A percentile compares a stretch with the other conserved stretches of the same genome.
phyloP scores from a whole-genome alignment of 768 basidiomycete species.

The Mycena galopus region DNA sequence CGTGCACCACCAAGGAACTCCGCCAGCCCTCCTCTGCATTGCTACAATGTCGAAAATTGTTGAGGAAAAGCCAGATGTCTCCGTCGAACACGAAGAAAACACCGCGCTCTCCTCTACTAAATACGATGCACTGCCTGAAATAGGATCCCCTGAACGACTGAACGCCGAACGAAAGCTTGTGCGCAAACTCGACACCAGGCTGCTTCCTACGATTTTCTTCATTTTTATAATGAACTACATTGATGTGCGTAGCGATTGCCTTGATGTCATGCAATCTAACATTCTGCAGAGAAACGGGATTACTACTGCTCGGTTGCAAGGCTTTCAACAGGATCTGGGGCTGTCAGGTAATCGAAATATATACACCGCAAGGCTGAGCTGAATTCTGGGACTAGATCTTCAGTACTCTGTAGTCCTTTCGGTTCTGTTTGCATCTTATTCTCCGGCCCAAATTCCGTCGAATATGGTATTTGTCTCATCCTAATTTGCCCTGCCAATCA shows the following conservation, averaged over 20 bases:
- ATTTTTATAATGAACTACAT: conserved; percentile 79
- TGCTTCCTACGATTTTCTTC: conserved; percentile 69
- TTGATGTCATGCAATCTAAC: background rate
- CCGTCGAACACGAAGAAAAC: conserved; percentile 23
- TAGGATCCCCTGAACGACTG: conserved; percentile 45
- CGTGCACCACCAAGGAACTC: background rate
- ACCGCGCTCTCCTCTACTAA: background rate
- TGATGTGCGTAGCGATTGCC: conserved; percentile 56
- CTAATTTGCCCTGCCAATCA: background rate
- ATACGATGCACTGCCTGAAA: conserved; percentile 20
- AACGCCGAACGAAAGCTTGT: conserved; percentile 60
- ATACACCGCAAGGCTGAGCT: background rate
- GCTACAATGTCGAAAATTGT: conserved; percentile 7
- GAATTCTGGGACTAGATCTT: conserved; percentile 51
- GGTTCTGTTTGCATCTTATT: conserved; percentile 69
- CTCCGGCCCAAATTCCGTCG: conserved; percentile 74
- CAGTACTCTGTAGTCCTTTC: conserved; percentile 67
- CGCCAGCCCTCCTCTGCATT: background rate
- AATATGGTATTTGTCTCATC: conserved; percentile 62
- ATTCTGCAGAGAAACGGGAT: conserved; percentile 58
- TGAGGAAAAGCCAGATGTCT: conserved; percentile 3
- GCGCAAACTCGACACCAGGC: conserved; percentile 67
- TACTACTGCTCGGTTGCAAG: conserved; percentile 63
- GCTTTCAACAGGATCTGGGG: conserved; percentile 62
- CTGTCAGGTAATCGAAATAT: conserved; percentile 51